Evolutionary conservation across 2,329 filamentous ascomycete genomes (phyloP).

Genomic region (Fusarium sp.): DNA sequence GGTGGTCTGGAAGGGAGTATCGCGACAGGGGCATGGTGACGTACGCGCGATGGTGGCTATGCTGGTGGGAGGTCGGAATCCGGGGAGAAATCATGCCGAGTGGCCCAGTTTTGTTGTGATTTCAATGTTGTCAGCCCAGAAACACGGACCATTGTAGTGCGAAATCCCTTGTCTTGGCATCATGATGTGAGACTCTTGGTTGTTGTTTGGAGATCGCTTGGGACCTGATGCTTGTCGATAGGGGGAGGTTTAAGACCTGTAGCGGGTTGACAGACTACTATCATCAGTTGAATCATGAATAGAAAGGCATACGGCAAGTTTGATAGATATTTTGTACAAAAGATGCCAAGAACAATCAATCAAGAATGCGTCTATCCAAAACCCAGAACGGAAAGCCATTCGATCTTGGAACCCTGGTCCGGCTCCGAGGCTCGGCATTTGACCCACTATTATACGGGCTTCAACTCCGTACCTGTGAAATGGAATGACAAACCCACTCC

Average conservation of each 20-base stretch:
- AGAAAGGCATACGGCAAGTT: neutral
- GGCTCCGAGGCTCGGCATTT: neutral
- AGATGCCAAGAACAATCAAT: neutral
- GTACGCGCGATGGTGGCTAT: slow-evolving; percentile 1
- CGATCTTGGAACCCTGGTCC: neutral
- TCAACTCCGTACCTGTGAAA: neutral
- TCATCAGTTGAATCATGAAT: neutral
- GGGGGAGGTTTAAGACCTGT: neutral
- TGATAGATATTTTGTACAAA: neutral
- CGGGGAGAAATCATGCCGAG: slow-evolving; percentile 6
- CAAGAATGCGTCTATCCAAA: neutral
- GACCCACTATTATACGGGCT: neutral
- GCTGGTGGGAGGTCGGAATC: slow-evolving; percentile 1
- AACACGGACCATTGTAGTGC: neutral
- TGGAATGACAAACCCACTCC: neutral
- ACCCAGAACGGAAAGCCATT: neutral
- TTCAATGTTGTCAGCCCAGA: slow-evolving; percentile 8
- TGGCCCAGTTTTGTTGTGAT: neutral
- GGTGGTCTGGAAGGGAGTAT: neutral
- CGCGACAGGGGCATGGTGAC: neutral
- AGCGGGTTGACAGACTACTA: neutral
- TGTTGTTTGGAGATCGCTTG: neutral
- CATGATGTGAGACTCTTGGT: neutral
- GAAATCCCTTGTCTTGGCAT: neutral
- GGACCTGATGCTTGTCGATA: neutral